Evolutionary conservation across 148 eudicot genomes (phyloP).

Genomic region (Selenicereus undatus): DNA sequence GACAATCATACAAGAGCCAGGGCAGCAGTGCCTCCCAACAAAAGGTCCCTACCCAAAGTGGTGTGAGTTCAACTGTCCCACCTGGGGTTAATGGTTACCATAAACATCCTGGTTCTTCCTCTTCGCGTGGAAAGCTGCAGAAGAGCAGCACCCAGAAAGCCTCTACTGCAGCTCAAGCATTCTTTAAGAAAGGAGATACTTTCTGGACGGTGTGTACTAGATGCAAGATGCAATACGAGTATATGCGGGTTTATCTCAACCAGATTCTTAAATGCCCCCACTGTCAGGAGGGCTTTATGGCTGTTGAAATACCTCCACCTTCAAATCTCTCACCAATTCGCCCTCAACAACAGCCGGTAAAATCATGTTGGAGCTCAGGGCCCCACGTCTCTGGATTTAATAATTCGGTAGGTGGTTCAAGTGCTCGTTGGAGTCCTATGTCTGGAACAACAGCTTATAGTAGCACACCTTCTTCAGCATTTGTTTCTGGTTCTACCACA

Average conservation of each 20-base stretch:
- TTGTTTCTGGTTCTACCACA: conserved; percentile 41
- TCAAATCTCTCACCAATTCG: conserved; percentile 32
- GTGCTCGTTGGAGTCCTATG: conserved; percentile 33
- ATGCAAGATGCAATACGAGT: conserved; percentile 90
- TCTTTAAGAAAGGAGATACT: conserved; percentile 46
- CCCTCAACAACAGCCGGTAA: conserved; percentile 32
- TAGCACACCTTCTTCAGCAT: conserved; percentile 18
- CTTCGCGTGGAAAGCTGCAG: conserved; percentile 31
- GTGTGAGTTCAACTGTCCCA: conserved; percentile 31
- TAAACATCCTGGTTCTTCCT: conserved; percentile 26
- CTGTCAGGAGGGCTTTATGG: conserved; percentile 55
- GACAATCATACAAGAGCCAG: conserved; percentile 11
- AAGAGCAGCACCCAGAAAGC: conserved; percentile 27
- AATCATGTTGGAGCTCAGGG: conserved; percentile 24
- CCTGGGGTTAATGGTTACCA: conserved; percentile 47
- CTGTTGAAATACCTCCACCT: conserved; percentile 64
- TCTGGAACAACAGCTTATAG: conserved; percentile 26
- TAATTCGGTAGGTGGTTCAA: conserved; percentile 17
- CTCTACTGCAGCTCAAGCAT: conserved; percentile 30
- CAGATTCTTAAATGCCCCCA: conserved; percentile 67
- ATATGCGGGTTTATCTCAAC: conserved; percentile 56
- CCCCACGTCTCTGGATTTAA: conserved; percentile 17
- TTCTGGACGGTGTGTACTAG: conserved; percentile 81
- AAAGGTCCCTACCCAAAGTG: conserved; percentile 35
- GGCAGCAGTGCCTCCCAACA: conserved; percentile 38